Base-by-base conservation (phyloP, 176 grass and related monocot genomes). In the Triticum urartu region DNA sequence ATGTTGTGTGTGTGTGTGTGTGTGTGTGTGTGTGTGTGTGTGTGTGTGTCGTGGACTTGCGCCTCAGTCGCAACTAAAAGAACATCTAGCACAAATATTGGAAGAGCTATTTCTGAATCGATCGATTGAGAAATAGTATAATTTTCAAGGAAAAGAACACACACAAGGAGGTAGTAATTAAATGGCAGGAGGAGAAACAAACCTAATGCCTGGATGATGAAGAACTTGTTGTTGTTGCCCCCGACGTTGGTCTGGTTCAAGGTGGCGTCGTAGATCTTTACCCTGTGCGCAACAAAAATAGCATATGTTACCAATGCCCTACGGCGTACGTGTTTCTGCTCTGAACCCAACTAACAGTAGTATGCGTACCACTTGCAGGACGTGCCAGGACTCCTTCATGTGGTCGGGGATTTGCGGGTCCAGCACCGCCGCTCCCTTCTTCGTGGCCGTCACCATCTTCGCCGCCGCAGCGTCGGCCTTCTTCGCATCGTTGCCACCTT, bases 211-310 rank as follows among this genome's bases (percentile, higher is more conserved):
- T 95, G 95, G 81, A 98, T 92, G 75, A 94, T 86, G 83, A 88
- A 98, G 58, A 98, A 98, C 84, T n/a, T n/a, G n/a, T 98, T 98
- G 68, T 98, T 98, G 85, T 98, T 98, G 61, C 77, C 56, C 43
- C 88, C 88, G 77, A 98, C 84, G 75, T 94, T 94, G 39, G 95
- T 98, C 86, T 98, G 95, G 86, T 98, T 98, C 89, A 98, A 64
- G 32, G 88, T 95, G 14, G 93, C 95, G 87, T 93, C 93, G 86
- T 92, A 95, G 48, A 98, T 91, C 45, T 98, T 94, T 74, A 17
- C 68, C 93, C 95, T 98, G 91, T 75, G 22, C 4, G 24, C 11
- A 91, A 84, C 43, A 59, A 74, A 84, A 59, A 64, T 66, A 77
- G 38, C 14, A 52, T 52, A 5, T 52, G 39, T 42, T 42, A 42